phyloP scores from a whole-genome alignment of 768 basidiomycete species.

The Chalciporus pseudorubinellus region DNA sequence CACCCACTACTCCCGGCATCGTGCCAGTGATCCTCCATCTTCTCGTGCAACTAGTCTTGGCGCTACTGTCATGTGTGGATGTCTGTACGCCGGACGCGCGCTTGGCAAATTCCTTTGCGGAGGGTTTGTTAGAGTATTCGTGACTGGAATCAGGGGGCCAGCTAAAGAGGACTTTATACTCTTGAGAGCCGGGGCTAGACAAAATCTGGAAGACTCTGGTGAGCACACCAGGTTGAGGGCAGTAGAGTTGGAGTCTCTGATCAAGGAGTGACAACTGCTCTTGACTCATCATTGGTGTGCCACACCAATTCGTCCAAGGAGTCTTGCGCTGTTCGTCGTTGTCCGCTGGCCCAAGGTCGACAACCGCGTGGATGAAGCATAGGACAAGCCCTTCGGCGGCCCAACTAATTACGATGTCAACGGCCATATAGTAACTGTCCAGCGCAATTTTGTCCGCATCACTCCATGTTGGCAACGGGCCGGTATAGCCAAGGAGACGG shows the following conservation, averaged over 20 bases:
- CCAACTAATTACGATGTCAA: conserved; percentile 89
- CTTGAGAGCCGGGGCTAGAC: conserved; percentile 46
- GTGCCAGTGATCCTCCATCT: conserved; percentile 73
- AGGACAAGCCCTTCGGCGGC: conserved; percentile 83
- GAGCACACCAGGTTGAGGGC: conserved; percentile 50
- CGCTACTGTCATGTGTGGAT: conserved; percentile 54
- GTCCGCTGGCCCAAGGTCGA: conserved; percentile 66
- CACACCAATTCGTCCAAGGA: conserved; percentile 87
- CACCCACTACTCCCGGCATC: conserved; percentile 56
- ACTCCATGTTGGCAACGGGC: conserved; percentile 51
- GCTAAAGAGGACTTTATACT: conserved; percentile 59
- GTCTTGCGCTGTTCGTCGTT: conserved; percentile 75
- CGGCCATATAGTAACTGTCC: conserved; percentile 78
- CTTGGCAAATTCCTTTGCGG: conserved; percentile 47
- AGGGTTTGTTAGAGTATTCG: conserved; percentile 40
- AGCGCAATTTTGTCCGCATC: conserved; percentile 67
- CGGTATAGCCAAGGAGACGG: conserved; percentile 65
- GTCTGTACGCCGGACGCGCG: conserved; percentile 66
- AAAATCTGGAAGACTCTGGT: conserved; percentile 79
- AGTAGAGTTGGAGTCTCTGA: conserved; percentile 52
- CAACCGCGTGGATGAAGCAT: conserved; percentile 84
- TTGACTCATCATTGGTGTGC: conserved; percentile 60
- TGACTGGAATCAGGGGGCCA: conserved; percentile 68
- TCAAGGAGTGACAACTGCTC: conserved; percentile 61
- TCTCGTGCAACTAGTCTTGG: conserved; percentile 85